These are phyloP conservation scores for Eucalyptus fibrosa DNA, from an alignment of 345 rosid genomes.

Conservation along the genomic window DNA sequence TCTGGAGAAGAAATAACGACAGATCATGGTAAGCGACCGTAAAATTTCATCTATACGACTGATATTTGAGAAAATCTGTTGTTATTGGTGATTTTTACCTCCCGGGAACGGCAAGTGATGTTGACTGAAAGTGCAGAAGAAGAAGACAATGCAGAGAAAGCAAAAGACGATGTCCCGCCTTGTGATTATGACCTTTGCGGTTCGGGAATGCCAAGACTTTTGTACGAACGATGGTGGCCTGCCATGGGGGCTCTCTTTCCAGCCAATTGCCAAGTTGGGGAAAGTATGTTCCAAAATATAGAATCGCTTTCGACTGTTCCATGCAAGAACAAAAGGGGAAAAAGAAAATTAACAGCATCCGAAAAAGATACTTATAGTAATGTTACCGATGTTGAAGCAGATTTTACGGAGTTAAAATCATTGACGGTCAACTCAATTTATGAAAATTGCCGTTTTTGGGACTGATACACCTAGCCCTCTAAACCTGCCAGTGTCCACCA, in stretches of 20 bases:
- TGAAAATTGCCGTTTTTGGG: background rate
- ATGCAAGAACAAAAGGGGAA: background rate
- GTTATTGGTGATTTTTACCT: background rate
- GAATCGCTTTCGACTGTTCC: background rate
- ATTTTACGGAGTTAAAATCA: background rate
- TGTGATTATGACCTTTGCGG: background rate
- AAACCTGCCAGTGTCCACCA: background rate
- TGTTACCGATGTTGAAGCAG: background rate
- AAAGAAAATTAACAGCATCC: background rate
- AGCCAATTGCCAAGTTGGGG: background rate
- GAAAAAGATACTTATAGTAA: background rate
- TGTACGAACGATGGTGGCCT: background rate
- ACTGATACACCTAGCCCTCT: background rate
- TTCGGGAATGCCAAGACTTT: background rate
- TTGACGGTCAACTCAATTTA: background rate
- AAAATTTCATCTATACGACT: background rate
- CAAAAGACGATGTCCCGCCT: background rate
- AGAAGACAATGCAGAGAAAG: background rate
- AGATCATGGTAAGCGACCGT: background rate
- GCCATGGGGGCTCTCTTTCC: background rate
- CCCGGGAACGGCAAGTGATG: background rate
- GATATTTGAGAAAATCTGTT: background rate
- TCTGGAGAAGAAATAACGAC: background rate
- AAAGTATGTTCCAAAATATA: background rate
- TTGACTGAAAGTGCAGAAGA: background rate